Evolutionary conservation across 192 early-diverging fungal genomes (phyloP).

Genomic region (Nowakowskiella sp.): DNA sequence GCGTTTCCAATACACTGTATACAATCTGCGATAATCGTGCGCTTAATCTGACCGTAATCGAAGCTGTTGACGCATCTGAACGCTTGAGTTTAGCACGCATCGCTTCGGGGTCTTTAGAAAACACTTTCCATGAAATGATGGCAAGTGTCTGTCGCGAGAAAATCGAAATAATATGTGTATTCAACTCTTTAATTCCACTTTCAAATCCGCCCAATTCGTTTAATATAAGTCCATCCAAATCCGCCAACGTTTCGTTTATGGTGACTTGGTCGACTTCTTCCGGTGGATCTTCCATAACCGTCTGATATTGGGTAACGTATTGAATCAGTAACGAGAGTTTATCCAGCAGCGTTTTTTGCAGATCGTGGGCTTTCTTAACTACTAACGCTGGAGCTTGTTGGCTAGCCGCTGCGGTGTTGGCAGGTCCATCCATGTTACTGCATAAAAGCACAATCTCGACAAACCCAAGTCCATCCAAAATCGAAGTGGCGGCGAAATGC

Average conservation of each 20-base stretch:
- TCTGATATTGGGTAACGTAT: not conserved
- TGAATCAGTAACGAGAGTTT: not conserved
- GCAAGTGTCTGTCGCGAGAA: not conserved
- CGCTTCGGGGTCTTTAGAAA: not conserved
- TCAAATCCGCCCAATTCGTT: not conserved
- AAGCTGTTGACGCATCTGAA: not conserved
- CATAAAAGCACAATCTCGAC: not conserved
- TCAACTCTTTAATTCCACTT: not conserved
- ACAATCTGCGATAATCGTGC: not conserved
- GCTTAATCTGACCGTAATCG: not conserved
- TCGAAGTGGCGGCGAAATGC: not conserved
- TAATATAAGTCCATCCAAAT: too few species aligned
- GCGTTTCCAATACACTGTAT: not conserved
- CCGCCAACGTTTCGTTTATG: too few species aligned
- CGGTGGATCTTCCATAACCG: too few species aligned
- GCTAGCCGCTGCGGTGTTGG: not conserved
- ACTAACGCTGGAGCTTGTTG: not conserved
- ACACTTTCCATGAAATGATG: not conserved
- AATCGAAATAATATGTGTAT: not conserved
- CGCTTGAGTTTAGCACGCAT: not conserved
- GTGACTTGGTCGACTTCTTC: too few species aligned
- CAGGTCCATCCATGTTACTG: not conserved
- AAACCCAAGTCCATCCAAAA: not conserved
- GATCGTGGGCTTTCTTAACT: not conserved
- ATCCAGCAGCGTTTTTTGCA: not conserved